Evolutionary conservation across 768 basidiomycete species (phyloP).

Genomic region (Mycena venus): DNA sequence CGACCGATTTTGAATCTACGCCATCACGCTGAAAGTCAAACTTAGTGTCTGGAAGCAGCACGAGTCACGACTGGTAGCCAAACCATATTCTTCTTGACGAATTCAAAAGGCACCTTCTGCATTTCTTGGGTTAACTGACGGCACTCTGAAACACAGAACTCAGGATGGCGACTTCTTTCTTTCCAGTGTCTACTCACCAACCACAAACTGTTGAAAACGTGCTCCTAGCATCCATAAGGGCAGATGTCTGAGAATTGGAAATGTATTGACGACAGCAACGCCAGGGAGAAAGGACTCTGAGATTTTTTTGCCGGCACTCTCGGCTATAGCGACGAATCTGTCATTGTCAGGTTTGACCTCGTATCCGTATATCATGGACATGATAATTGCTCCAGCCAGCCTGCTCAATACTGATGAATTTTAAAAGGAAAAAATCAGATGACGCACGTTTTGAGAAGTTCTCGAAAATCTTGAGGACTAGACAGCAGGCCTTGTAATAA

Average conservation of each 20-base stretch:
- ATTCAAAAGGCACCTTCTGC: slow-evolving; percentile 18
- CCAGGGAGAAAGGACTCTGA: slow-evolving; percentile 45
- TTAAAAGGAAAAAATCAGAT: background rate
- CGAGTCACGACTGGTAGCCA: background rate
- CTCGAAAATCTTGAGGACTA: slow-evolving; percentile 30
- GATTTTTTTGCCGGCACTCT: slow-evolving; percentile 45
- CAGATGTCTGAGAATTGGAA: slow-evolving; percentile 39
- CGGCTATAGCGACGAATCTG: slow-evolving; percentile 45
- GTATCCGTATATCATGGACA: slow-evolving; percentile 50
- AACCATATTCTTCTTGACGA: slow-evolving; percentile 19
- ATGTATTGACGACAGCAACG: too few species aligned
- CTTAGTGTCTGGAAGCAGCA: too few species aligned
- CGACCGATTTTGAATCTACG: slow-evolving; percentile 16
- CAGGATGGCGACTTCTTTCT: too few species aligned
- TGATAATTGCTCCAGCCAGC: slow-evolving; percentile 45
- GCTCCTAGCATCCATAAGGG: slow-evolving; percentile 48
- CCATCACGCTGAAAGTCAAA: background rate
- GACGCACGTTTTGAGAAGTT: slow-evolving; percentile 28
- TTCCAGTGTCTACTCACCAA: slow-evolving; percentile 5
- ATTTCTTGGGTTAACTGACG: slow-evolving; percentile 12
- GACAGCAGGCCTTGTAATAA: slow-evolving; percentile 33
- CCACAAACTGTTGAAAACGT: slow-evolving; percentile 41
- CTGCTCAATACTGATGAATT: slow-evolving; percentile 41
- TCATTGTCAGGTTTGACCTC: slow-evolving; percentile 47
- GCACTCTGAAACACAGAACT: slow-evolving; percentile 6